phyloP scores from a whole-genome alignment of 345 rosid genomes.

The Carallia pectinifolia region DNA sequence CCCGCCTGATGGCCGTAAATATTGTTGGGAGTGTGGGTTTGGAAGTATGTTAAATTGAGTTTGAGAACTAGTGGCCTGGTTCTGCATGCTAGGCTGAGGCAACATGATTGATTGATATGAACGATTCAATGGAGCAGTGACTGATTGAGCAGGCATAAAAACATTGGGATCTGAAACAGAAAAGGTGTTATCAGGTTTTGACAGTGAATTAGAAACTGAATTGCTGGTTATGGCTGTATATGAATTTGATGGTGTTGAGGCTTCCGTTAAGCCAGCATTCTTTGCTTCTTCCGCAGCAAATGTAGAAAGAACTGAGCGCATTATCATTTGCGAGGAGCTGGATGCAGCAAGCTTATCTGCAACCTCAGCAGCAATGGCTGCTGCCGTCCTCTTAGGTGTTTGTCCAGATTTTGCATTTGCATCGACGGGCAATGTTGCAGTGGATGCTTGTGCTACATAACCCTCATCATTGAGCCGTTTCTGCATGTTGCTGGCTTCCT shows the following conservation, averaged over 20 bases:
- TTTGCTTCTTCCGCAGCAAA: conserved; percentile 94
- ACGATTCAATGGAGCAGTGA: conserved; percentile 36
- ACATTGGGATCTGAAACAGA: conserved; percentile 43
- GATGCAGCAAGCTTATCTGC: conserved; percentile 89
- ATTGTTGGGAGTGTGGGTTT: conserved; percentile 53
- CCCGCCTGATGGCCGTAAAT: conserved; percentile 53
- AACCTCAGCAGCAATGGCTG: conserved; percentile 94
- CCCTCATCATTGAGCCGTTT: conserved; percentile 58
- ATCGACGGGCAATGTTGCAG: conserved; percentile 27
- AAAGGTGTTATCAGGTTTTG: conserved; percentile 44
- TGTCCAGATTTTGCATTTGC: conserved; percentile 41
- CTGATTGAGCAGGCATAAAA: conserved; percentile 42
- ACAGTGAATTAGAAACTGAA: conserved; percentile 23
- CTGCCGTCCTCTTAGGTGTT: conserved; percentile 65
- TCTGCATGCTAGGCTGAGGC: conserved; percentile 38
- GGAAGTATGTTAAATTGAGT: conserved; percentile 62
- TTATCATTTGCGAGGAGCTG: conserved; percentile 84
- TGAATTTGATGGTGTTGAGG: conserved; percentile 31
- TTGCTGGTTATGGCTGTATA: conserved; percentile 16
- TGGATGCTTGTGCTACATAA: conserved; percentile 38
- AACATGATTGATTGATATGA: conserved; percentile 41
- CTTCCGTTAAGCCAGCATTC: conserved; percentile 45
- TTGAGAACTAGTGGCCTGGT: conserved; percentile 51
- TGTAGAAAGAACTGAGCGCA: conserved; percentile 85
- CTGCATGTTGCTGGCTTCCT: conserved; percentile 71